Evolutionary conservation across 176 grass and related monocot species (phyloP), one percentile per base, ranked within the genome.

Genomic region (Musa troglodytarum): DNA sequence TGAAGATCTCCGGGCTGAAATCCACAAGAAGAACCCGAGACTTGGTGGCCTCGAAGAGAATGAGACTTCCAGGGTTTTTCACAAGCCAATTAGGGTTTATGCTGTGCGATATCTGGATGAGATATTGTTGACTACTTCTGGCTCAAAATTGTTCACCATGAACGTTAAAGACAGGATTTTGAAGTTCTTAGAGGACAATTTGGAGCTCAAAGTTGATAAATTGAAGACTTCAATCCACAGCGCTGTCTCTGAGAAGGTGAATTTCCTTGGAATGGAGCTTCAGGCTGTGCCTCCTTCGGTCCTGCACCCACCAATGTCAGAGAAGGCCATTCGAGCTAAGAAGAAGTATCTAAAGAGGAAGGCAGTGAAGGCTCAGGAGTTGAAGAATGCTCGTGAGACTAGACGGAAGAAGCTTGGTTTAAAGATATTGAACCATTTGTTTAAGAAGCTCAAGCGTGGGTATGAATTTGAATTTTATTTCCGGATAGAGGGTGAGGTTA

Each of bases 261-360:
- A 90, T 2, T 93, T 93, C 71, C 64, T 97, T 53, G 90, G 90
- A 49, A 87, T 90, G 86, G 93, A 93, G 67, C 77, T 97, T n/a
- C 93, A 97, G 80, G 93, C 90, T 15, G 93, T 93, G 72, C 82
- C 63, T 10, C 93, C 90, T 49, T 93, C 93, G 22, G 88, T 97
- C 17, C 57, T 97, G 43, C 81, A 85, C 72, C 93, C 90, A 9
- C 86, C 90, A 19, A 87, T 97, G 88, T 88, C 87, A 25, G 88
- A 97, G 85, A 97, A 93, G 81, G 93, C 90, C 0, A 90, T 90
- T 63, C 80, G 93, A 56, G 90, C 93, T 25, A 92, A 78, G 75
- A 97, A 97, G 68, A 97, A 88, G 82, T 90, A 87, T 75, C 76
- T 97, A 52, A 97, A 97, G 53, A 90, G 74, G 80, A 97, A 90